A percentile compares a stretch with the other conserved stretches of the same genome.
These are phyloP conservation scores for Peronospora tabacina DNA, from an alignment of 352 stramenopile species.

Conservation along the genomic window DNA sequence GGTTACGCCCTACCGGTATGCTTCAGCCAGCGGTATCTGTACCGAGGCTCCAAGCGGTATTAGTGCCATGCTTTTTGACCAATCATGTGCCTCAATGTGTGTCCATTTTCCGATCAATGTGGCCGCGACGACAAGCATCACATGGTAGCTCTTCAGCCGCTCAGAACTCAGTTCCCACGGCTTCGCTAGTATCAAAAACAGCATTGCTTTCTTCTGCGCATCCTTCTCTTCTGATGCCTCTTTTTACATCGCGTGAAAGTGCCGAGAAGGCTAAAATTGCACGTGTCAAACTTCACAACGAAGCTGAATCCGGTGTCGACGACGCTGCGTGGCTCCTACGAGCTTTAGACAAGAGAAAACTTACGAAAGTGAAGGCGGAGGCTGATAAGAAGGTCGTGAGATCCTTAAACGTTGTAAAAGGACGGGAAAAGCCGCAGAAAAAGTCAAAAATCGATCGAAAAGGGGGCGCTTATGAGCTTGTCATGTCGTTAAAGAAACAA, in stretches of 20 bases:
- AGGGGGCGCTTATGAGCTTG: constrained; percentile 2
- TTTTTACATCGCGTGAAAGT: constrained; percentile 19
- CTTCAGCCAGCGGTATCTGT: no score
- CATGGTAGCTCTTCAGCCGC: constrained; percentile 5
- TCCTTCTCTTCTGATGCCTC: constrained; percentile 2
- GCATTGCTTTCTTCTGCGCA: neutral
- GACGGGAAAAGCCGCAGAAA: constrained; percentile 8
- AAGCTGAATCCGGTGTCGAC: constrained; percentile 1
- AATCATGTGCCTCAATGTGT: constrained; percentile 26
- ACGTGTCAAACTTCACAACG: constrained; percentile 5
- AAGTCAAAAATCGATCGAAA: constrained; percentile 15
- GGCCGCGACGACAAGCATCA: constrained; percentile 26
- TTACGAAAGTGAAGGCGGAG: constrained; percentile 7
- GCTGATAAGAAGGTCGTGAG: constrained; percentile 2
- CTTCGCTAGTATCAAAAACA: neutral
- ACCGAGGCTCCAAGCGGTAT: neutral
- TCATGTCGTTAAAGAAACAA: constrained; percentile 22
- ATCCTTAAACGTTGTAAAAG: neutral
- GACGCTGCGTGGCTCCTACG: constrained; percentile 37
- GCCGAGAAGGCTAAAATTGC: constrained; percentile 8
- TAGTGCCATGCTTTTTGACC: constrained; percentile 13
- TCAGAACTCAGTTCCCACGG: constrained; percentile 1
- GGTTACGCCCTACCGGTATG: no score
- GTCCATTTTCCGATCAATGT: constrained; percentile 27
- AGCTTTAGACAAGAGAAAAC: constrained; percentile 38